Percentiles rank a stretch among this genome's conserved stretches.
Conservation (phyloP, 805 yeast genomes). For the Kuraishia piskuri region DNA sequence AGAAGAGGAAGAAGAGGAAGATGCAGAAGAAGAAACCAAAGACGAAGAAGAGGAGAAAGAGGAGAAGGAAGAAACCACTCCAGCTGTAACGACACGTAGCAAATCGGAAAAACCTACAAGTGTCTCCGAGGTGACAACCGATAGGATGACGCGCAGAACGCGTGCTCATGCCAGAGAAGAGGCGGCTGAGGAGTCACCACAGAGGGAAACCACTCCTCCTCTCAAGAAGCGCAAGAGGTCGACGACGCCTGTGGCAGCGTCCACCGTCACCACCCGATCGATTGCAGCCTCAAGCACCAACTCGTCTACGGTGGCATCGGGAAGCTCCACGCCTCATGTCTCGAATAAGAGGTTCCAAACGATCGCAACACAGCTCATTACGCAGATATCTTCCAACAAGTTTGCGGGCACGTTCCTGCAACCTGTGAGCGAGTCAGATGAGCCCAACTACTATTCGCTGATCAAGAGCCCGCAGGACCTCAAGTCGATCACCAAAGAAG, state of each 20-base stretch:
- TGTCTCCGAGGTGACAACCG: slow-evolving; percentile 1
- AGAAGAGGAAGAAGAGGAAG: slow-evolving; percentile 3
- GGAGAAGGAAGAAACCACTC: neutral
- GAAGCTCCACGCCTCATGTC: neutral
- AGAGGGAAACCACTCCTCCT: neutral
- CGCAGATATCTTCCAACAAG: slow-evolving; percentile 60
- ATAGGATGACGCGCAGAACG: slow-evolving; percentile 6
- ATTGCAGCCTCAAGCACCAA: neutral
- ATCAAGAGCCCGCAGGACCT: slow-evolving; percentile 61
- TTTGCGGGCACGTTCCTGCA: slow-evolving; percentile 66
- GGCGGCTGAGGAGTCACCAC: neutral
- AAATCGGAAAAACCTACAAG: neutral
- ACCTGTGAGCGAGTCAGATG: slow-evolving; percentile 60
- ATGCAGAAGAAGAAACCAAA: slow-evolving; percentile 4
- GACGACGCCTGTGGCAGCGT: neutral
- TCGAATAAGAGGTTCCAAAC: slow-evolving; percentile 49
- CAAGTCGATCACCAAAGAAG: slow-evolving; percentile 47
- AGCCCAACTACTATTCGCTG: slow-evolving; percentile 58
- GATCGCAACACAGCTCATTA: slow-evolving; percentile 51
- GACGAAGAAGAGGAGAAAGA: slow-evolving; percentile 5
- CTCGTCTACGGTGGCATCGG: neutral
- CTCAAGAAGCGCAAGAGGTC: slow-evolving; percentile 1
- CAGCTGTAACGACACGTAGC: slow-evolving; percentile 2
- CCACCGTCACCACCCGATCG: slow-evolving; percentile 1
- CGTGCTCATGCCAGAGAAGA: neutral